Conservation (phyloP, 306 rosid genomes). For the Citrullus colocynthis region DNA sequence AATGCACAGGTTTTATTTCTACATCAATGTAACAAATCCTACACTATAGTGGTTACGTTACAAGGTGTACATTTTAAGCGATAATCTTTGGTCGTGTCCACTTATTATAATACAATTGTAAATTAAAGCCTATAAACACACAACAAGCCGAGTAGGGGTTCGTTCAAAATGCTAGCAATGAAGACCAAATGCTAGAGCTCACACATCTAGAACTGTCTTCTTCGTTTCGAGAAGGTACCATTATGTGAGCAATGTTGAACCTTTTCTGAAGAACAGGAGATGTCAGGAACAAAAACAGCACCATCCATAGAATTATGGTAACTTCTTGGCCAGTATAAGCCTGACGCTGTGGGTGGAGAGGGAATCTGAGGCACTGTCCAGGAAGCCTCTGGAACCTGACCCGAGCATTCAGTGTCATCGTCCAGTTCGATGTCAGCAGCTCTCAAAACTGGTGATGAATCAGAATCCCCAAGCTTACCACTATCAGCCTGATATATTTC, state of each 20-base stretch:
- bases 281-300: slow-evolving; percentile 55
- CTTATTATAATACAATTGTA: slow-evolving; percentile 4
- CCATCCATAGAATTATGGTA: slow-evolving; percentile 24
- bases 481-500: slow-evolving; percentile 49
- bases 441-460: slow-evolving; percentile 36
- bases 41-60: slow-evolving; percentile 6
- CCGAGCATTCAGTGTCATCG: slow-evolving; percentile 29
- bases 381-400: slow-evolving; percentile 49
- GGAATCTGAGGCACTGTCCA: slow-evolving; percentile 76
- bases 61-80: slow-evolving; percentile 1
- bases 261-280: slow-evolving; percentile 27
- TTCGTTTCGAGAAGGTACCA: slow-evolving; percentile 18
- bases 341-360: slow-evolving; percentile 90
- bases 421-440: slow-evolving; percentile 42
- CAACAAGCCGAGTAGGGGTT: neutral
- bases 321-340: slow-evolving; percentile 63
- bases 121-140: slow-evolving; percentile 6
- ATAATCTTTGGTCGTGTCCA: slow-evolving; percentile 1
- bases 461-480: slow-evolving; percentile 62
- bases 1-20: slow-evolving; percentile 2
- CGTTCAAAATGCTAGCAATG: neutral
- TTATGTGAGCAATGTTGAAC: slow-evolving; percentile 14
- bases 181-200: neutral
- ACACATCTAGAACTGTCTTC: slow-evolving; percentile 28
- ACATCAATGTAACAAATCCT: slow-evolving; percentile 11